Evolutionary conservation across 169 alveolate species (phyloP).

Genomic region (Cryptosporidium muris): DNA sequence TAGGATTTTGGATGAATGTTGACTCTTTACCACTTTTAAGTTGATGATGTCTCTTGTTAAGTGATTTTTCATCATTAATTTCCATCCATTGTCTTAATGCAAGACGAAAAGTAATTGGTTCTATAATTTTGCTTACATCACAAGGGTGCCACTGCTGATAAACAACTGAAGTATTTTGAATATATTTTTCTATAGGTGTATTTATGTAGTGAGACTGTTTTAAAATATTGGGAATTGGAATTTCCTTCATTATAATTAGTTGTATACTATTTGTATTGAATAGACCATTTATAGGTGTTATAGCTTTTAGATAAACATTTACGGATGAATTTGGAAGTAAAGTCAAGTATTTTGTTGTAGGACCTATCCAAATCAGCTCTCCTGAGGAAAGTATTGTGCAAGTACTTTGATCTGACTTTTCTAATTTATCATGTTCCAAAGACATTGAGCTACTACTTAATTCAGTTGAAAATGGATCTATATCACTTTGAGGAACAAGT

Average conservation of each 20-base stretch:
- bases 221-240: conserved; percentile 16
- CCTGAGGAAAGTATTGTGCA: conserved; percentile 3
- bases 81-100: too few species aligned
- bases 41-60: too few species aligned
- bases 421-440: not conserved
- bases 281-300: conserved; percentile 51
- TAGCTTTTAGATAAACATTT: conserved; percentile 8
- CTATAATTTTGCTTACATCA: too few species aligned
- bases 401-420: too few species aligned
- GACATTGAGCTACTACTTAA: not conserved
- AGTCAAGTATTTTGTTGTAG: conserved; percentile 15
- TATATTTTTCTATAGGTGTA: too few species aligned
- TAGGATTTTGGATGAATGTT: too few species aligned
- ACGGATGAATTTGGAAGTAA: conserved; percentile 22
- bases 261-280: conserved; percentile 53
- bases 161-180: too few species aligned
- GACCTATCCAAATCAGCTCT: conserved; percentile 53
- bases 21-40: too few species aligned
- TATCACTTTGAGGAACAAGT: conserved; percentile 5
- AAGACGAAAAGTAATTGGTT: too few species aligned
- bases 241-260: conserved; percentile 9
- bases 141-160: too few species aligned
- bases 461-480: not conserved
- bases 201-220: not conserved
- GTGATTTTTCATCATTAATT: too few species aligned